phyloP scores from a whole-genome alignment of 2,329 filamentous ascomycete species.

The Apiospora malaysiana region DNA sequence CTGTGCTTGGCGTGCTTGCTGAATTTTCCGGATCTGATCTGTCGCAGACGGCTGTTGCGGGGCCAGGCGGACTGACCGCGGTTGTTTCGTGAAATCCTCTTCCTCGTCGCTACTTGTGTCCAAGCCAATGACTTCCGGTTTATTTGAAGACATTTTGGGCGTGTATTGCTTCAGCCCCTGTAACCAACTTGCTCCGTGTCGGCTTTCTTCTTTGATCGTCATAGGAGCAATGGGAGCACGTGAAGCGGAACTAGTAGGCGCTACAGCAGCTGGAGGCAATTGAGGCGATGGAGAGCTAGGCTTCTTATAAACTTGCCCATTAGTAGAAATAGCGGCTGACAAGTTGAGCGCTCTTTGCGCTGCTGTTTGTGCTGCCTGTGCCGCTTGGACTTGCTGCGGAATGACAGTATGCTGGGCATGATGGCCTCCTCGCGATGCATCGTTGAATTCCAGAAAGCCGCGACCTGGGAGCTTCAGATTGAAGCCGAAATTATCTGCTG shows the following conservation, averaged over 20 bases:
- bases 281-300: neutral
- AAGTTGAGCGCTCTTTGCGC: neutral
- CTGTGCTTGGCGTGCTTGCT: neutral
- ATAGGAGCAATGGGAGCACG: neutral
- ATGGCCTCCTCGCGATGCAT: neutral
- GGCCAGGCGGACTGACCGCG: neutral
- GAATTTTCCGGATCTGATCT: neutral
- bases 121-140: neutral
- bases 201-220: neutral
- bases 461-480: neutral
- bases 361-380: neutral
- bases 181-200: too few species aligned
- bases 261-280: neutral
- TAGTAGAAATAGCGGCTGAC: neutral
- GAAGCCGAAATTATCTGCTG: neutral
- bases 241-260: neutral
- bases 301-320: neutral
- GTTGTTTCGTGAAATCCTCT: neutral
- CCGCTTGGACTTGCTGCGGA: neutral
- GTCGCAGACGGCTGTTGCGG: neutral
- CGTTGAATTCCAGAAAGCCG: neutral
- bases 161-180: neutral
- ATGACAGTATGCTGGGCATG: neutral
- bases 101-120: slow-evolving; percentile 14
- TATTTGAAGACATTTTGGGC: neutral